Evolutionary conservation across 169 alveolate species (phyloP).

Genomic region (Cryptosporidium sp.): DNA sequence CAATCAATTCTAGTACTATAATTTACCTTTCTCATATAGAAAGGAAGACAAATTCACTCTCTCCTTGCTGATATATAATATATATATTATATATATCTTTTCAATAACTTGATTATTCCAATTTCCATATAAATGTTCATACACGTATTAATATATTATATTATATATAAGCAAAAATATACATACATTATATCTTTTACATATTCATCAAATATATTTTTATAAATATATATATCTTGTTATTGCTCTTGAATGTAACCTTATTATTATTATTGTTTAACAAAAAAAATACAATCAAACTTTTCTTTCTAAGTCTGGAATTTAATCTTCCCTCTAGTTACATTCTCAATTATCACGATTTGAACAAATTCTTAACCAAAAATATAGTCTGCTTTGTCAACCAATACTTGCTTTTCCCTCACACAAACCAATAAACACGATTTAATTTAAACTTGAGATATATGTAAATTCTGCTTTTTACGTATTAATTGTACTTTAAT

Average conservation of each 20-base stretch:
- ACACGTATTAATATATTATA: background rate
- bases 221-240: too few relatives aligned
- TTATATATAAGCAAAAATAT: background rate
- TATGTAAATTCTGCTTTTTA: background rate
- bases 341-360: background rate
- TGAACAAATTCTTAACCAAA: background rate
- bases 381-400: background rate
- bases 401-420: conserved; percentile 6
- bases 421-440: conserved; percentile 7
- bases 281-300: too few relatives aligned
- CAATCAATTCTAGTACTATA: background rate
- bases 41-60: background rate
- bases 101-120: background rate
- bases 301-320: background rate
- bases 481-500: background rate
- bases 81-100: too few relatives aligned
- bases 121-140: too few relatives aligned
- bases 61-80: background rate
- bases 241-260: background rate
- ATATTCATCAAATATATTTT: background rate
- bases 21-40: background rate
- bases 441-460: background rate
- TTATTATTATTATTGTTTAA: too few relatives aligned
- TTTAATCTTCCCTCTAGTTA: background rate
- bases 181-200: background rate